Percentiles rank a stretch among this genome's conserved stretches.
Evolutionary conservation across 768 basidiomycete genomes (phyloP).

Genomic region (Tylopilus felleus): DNA sequence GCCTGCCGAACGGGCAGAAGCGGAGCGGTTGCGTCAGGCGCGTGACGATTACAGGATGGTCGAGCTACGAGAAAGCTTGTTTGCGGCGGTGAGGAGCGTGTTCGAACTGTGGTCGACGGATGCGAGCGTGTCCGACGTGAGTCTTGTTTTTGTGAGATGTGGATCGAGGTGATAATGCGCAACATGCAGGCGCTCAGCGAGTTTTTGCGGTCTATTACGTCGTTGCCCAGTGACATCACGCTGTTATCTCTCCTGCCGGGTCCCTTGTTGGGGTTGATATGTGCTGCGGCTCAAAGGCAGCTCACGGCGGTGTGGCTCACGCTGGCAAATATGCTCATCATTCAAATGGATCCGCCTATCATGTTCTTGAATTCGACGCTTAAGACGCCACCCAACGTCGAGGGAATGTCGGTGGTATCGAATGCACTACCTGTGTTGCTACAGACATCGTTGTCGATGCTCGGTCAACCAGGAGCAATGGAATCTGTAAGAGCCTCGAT

Average conservation of each 20-base stretch:
- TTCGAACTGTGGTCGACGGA: constrained; percentile 80
- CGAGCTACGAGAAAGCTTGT: constrained; percentile 64
- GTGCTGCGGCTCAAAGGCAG: constrained; percentile 65
- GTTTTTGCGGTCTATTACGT: constrained; percentile 82
- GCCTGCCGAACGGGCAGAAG: constrained; percentile 48
- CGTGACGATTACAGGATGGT: constrained; percentile 62
- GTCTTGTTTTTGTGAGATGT: constrained; percentile 30
- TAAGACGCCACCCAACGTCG: constrained; percentile 49
- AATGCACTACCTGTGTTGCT: constrained; percentile 56
- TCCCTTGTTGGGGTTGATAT: constrained; percentile 78
- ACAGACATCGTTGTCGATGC: constrained; percentile 49
- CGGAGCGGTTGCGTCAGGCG: constrained; percentile 54
- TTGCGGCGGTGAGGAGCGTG: constrained; percentile 53
- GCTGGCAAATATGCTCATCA: constrained; percentile 73
- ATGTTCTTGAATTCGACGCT: constrained; percentile 37
- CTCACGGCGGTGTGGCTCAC: constrained; percentile 83
- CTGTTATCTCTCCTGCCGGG: constrained; percentile 77
- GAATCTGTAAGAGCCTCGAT: constrained; percentile 50
- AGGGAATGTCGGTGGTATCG: constrained; percentile 56
- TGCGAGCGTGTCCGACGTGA: constrained; percentile 70
- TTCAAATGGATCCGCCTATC: constrained; percentile 76
- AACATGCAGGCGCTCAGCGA: constrained; percentile 66
- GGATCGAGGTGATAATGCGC: background rate
- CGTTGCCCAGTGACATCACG: constrained; percentile 72
- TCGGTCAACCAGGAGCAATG: constrained; percentile 64